Evolutionary conservation across 306 rosid species (phyloP), one percentile per base, ranked within the genome.

Genomic region (Cercis canadensis): DNA sequence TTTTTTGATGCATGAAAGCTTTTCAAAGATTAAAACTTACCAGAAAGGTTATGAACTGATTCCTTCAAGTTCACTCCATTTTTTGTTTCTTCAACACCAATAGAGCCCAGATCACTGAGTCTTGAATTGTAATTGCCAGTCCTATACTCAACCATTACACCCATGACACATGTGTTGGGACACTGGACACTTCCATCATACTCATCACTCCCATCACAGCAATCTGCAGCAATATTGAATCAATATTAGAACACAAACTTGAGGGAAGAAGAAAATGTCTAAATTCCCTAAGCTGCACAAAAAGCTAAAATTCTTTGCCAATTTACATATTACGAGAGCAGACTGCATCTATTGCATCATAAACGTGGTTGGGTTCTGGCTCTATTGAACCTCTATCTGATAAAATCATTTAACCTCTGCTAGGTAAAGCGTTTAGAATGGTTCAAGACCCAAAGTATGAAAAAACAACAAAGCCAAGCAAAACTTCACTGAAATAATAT

Each of bases 121-220:
- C 24, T 78, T 36, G 86, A 59, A 53, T 74, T 21, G 68, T 70
- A 59, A 51, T 77, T 70, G 56, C 67, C 65, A 64, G 71, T 69
- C 62, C 65, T 76, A 81, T 82, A 78, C 70, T 75, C 80, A 18
- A 83, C n/a, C 73, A 80, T 84, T 65, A 90, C 94, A 18, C 97
- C 97, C 94, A 87, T 90, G 76, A 87, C 78, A 63, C 98, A 90
- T 7, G 90, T 88, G 75, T 87, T 86, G 16, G 88, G 90, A 83
- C 97, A 90, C 29, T 54, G 75, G 77, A 86, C 51, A 29, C 34
- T 62, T 24, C 96, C 86, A 74, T 85, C 96, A 70, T 88, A 75
- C 78, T 90, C 98, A 62, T 93, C 98, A 58, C 87, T 87, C 78
- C 94, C 96, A 84, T 92, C 97, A 57, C 96, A 89, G 76, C 96